Evolutionary conservation across 345 rosid species (phyloP).

Genomic region (Laguncularia racemosa): DNA sequence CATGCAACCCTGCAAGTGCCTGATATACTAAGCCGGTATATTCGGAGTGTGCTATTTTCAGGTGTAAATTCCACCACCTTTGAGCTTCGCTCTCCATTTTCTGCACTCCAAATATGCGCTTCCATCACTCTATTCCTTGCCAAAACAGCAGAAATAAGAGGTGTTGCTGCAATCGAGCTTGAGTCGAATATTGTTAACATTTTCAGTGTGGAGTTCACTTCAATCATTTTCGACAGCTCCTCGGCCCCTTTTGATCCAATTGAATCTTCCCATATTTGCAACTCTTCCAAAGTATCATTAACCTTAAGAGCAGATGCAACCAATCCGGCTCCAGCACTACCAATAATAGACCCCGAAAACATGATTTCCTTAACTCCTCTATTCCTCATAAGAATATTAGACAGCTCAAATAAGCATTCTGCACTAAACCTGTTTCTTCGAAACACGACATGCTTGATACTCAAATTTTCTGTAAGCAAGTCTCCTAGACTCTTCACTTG

Average conservation of each 20-base stretch:
- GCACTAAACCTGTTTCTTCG: slow-evolving; percentile 40
- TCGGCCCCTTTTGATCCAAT: slow-evolving; percentile 89
- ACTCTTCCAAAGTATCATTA: slow-evolving; percentile 72
- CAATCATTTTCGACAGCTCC: slow-evolving; percentile 91
- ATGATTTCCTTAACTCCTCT: slow-evolving; percentile 48
- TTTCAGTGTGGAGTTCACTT: slow-evolving; percentile 69
- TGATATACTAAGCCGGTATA: slow-evolving; percentile 54
- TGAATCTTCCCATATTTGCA: slow-evolving; percentile 95
- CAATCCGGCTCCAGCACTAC: slow-evolving; percentile 49
- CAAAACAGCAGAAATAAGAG: slow-evolving; percentile 78
- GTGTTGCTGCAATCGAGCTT: slow-evolving; percentile 56
- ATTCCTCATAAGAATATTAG: slow-evolving; percentile 48
- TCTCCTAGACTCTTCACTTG: slow-evolving; percentile 40
- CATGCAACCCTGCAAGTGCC: slow-evolving; percentile 81
- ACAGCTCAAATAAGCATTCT: slow-evolving; percentile 51
- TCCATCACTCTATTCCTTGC: slow-evolving; percentile 75
- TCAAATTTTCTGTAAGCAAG: slow-evolving; percentile 45
- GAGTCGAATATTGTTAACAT: slow-evolving; percentile 73
- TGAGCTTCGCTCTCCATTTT: slow-evolving; percentile 45
- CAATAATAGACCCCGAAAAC: slow-evolving; percentile 49
- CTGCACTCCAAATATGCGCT: slow-evolving; percentile 82
- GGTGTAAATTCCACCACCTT: slow-evolving; percentile 82
- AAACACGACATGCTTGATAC: slow-evolving; percentile 58
- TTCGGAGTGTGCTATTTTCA: slow-evolving; percentile 49
- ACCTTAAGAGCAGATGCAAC: slow-evolving; percentile 60